Conservation (phyloP, 1,139 yeast species). For the Nakaseomyces kungkrabaensis region DNA sequence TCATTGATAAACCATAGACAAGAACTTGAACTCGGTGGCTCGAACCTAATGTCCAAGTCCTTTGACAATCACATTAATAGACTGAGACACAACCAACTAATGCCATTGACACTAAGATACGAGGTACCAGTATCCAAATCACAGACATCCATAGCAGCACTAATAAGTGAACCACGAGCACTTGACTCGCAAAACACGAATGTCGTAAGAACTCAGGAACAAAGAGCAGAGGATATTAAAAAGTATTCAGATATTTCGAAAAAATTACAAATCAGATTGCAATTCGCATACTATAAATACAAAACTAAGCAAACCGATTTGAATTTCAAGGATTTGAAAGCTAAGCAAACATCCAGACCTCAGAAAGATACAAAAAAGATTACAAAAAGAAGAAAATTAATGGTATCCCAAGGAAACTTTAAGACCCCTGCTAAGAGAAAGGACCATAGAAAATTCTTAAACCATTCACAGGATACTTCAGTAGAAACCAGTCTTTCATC, state of each 20-base stretch:
- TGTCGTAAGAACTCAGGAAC: background rate
- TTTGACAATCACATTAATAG: background rate
- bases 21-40: background rate
- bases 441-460: background rate
- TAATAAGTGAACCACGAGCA: background rate
- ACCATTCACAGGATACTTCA: conserved; percentile 1
- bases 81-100: background rate
- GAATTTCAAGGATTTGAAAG: conserved; percentile 19
- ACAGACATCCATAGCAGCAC: conserved; percentile 2
- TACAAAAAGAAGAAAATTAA: conserved; percentile 18
- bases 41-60: background rate
- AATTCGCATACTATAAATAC: conserved; percentile 70
- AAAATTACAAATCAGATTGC: conserved; percentile 58
- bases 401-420: conserved; percentile 23
- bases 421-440: conserved; percentile 17
- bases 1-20: background rate
- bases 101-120: conserved; percentile 3
- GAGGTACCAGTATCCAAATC: conserved; percentile 4
- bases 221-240: background rate
- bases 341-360: background rate
- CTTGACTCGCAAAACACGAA: background rate
- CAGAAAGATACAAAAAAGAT: background rate
- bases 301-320: conserved; percentile 42
- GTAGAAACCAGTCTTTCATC: conserved; percentile 6
- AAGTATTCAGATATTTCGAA: conserved; percentile 39